Conservation (phyloP, 306 rosid species). For the Luffa aegyptiaca region DNA sequence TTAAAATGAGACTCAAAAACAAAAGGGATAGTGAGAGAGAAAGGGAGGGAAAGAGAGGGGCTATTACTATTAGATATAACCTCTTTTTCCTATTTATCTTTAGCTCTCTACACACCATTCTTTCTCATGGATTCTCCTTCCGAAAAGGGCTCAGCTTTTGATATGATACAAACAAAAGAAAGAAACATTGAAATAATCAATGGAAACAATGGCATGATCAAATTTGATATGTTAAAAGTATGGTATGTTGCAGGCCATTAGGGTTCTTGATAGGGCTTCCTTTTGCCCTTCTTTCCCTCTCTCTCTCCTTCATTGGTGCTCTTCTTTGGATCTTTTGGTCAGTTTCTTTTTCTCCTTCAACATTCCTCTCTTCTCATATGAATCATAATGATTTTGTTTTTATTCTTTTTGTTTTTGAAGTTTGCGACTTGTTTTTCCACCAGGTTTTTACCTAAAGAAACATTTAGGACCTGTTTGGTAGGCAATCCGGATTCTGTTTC, state of each 20-base stretch:
- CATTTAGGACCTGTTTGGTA: no score
- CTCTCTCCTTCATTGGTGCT: slow-evolving; percentile 22
- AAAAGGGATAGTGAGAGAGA: neutral
- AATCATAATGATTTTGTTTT: no score
- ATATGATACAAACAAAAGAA: neutral
- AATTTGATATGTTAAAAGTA: neutral
- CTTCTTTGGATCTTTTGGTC: slow-evolving; percentile 32
- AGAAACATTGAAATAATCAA: neutral
- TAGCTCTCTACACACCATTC: neutral
- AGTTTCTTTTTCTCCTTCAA: neutral
- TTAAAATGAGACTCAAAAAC: no score
- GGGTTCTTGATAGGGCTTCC: slow-evolving; percentile 41
- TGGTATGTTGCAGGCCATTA: slow-evolving; percentile 25
- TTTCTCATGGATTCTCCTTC: neutral
- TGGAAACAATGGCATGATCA: neutral
- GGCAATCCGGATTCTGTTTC: no score
- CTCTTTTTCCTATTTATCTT: neutral
- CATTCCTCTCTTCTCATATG: no score
- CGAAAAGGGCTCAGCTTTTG: neutral
- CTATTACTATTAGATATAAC: neutral
- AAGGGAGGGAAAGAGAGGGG: neutral
- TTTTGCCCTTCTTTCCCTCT: slow-evolving; percentile 29
- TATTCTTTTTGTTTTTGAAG: no score
- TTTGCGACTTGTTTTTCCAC: no score
- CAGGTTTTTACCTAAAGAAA: no score